Evolutionary conservation across 2,329 filamentous ascomycete species (phyloP).

Genomic region (Diaporthe caulivora): DNA sequence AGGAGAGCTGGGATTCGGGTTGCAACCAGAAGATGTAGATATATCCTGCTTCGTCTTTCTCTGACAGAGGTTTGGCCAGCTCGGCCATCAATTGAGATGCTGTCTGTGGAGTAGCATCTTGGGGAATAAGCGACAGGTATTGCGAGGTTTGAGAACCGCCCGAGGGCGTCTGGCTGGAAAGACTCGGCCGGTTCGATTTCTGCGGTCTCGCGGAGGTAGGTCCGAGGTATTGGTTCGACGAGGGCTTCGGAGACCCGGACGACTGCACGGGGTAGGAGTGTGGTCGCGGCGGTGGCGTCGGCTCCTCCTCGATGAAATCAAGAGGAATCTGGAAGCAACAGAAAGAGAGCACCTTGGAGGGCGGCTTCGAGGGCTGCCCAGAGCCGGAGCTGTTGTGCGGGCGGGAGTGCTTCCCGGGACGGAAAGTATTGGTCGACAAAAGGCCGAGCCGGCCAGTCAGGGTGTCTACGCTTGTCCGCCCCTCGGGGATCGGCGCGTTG

Average conservation of each 20-base stretch:
- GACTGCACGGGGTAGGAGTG: conserved; percentile 61
- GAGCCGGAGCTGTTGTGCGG: conserved; percentile 32
- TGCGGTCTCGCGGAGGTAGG: conserved; percentile 44
- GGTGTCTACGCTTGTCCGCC: conserved; percentile 86
- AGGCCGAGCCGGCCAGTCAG: conserved; percentile 84
- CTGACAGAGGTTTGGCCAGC: conserved; percentile 79
- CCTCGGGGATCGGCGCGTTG: conserved; percentile 68
- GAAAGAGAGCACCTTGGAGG: conserved; percentile 52
- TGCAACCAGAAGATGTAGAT: conserved; percentile 99
- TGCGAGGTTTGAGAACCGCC: conserved; percentile 53
- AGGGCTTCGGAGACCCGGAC: conserved; percentile 39
- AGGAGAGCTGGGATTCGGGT: conserved; percentile 67
- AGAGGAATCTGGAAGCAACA: conserved; percentile 67
- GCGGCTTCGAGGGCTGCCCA: conserved; percentile 44
- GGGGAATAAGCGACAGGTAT: conserved; percentile 78
- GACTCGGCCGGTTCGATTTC: conserved; percentile 43
- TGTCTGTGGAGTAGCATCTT: conserved; percentile 73
- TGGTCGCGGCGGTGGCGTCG: conserved; percentile 56
- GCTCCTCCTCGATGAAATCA: conserved; percentile 50
- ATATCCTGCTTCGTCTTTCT: conserved; percentile 84
- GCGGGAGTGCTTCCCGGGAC: conserved; percentile 46
- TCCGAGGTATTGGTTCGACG: conserved; percentile 46
- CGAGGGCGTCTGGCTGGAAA: conserved; percentile 44
- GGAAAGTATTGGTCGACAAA: conserved; percentile 68
- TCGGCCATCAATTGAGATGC: conserved; percentile 81